phyloP scores from a whole-genome alignment of 1,139 yeast species.

The Kodamaea plutei region DNA sequence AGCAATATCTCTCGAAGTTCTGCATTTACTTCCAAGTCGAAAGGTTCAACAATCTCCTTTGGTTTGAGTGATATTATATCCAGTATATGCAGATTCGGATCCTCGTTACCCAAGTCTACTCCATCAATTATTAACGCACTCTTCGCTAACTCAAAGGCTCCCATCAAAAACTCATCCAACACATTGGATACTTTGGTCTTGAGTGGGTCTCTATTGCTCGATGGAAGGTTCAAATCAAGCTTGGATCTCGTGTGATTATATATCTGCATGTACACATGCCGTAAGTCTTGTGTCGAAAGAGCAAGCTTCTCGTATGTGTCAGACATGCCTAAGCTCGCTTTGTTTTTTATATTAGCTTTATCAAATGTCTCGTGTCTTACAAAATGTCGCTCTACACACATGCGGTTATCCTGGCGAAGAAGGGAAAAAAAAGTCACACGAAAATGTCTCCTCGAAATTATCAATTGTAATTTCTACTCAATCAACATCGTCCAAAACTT shows the following conservation, averaged over 20 bases:
- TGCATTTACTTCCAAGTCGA: conserved; percentile 55
- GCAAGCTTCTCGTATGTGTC: conserved; percentile 33
- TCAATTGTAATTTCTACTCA: too few relatives aligned
- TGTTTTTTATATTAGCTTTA: conserved; percentile 1
- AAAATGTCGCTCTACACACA: too few relatives aligned
- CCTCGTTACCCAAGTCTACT: conserved; percentile 19
- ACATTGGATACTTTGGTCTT: conserved; percentile 39
- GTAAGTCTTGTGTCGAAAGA: conserved; percentile 48
- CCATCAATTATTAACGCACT: conserved; percentile 52
- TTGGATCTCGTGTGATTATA: conserved; percentile 36
- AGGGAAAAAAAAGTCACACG: too few relatives aligned
- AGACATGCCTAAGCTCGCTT: too few relatives aligned
- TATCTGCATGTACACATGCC: conserved; percentile 43
- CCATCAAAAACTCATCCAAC: conserved; percentile 42
- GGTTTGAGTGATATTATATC: conserved; percentile 32
- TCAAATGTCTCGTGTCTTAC: neutral
- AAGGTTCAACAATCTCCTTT: conserved; percentile 50
- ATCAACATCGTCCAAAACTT: too few relatives aligned
- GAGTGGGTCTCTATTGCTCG: conserved; percentile 41
- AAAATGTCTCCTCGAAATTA: too few relatives aligned
- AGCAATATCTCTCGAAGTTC: conserved; percentile 48
- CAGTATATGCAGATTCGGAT: conserved; percentile 7
- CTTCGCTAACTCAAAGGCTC: conserved; percentile 50
- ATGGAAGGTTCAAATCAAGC: conserved; percentile 47
- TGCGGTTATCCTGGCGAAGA: neutral